Conservation (phyloP, 441 rosid genomes). For the Eutrema salsugineum region DNA sequence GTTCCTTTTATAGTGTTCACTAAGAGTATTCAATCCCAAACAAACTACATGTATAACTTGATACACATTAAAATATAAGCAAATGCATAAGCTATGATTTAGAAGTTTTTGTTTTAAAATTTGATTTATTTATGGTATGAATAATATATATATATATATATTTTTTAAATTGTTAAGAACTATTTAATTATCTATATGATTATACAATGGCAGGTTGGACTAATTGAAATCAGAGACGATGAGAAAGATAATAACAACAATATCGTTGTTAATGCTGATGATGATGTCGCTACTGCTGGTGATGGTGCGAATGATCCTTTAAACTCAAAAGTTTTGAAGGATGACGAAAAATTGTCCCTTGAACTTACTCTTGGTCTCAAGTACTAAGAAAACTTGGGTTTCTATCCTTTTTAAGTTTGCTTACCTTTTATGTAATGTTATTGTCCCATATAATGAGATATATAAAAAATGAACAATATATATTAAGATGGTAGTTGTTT, state of each 20-base stretch:
- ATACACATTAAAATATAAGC: no score
- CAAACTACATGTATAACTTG: no score
- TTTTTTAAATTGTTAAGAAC: background rate
- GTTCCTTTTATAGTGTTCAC: no score
- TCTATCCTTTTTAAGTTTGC: background rate
- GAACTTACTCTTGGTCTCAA: conserved; percentile 52
- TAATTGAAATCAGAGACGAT: background rate
- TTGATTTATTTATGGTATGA: no score
- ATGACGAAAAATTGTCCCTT: conserved; percentile 44
- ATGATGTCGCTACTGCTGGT: background rate
- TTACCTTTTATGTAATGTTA: background rate
- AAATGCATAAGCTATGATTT: no score
- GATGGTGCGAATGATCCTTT: background rate
- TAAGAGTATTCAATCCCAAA: no score
- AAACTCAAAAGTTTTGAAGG: conserved; percentile 4
- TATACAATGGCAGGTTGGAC: background rate
- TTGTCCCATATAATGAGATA: background rate
- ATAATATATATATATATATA: no score
- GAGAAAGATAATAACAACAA: background rate
- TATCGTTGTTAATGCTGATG: background rate
- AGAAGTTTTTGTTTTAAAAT: no score
- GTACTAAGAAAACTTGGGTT: background rate
- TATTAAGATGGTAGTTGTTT: background rate
- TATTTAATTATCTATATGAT: background rate
- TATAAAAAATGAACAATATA: background rate